Conservation (phyloP, 345 rosid genomes). For the Hibiscus trionum region DNA sequence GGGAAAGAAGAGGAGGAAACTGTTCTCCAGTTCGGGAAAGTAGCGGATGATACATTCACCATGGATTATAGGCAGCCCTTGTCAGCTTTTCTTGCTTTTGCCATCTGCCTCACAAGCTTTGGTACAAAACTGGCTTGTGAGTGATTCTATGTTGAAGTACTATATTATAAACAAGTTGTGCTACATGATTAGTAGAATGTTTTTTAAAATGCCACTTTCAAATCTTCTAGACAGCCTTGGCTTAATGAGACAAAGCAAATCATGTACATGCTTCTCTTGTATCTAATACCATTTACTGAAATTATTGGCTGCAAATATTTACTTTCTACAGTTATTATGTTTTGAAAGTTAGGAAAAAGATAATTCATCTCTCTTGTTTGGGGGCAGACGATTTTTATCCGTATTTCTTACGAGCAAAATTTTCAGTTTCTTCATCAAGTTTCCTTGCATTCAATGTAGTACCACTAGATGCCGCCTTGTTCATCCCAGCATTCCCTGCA, state of each 20-base stretch:
- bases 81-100: conserved; percentile 91
- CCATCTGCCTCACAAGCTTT: conserved; percentile 89
- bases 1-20: conserved; percentile 89
- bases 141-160: conserved; percentile 20
- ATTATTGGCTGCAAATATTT: conserved; percentile 5
- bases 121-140: conserved; percentile 96
- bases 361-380: too few relatives aligned
- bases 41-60: conserved; percentile 76
- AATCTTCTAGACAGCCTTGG: conserved; percentile 13
- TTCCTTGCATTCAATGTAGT: conserved; percentile 85
- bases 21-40: conserved; percentile 87
- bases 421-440: conserved; percentile 97
- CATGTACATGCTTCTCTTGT: conserved; percentile 31
- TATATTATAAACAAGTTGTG: conserved; percentile 1
- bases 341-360: too few relatives aligned
- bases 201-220: conserved; percentile 4
- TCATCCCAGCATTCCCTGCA: conserved; percentile 77
- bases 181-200: conserved; percentile 18
- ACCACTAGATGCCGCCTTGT: conserved; percentile 90
- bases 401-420: conserved; percentile 68
- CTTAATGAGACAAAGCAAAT: conserved; percentile 19
- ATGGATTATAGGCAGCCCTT: conserved; percentile 92
- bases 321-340: too few relatives aligned
- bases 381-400: too few relatives aligned
- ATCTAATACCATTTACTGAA: conserved; percentile 10